phyloP scores from a whole-genome alignment of 345 rosid genomes.

The Linum usitatissimum region DNA sequence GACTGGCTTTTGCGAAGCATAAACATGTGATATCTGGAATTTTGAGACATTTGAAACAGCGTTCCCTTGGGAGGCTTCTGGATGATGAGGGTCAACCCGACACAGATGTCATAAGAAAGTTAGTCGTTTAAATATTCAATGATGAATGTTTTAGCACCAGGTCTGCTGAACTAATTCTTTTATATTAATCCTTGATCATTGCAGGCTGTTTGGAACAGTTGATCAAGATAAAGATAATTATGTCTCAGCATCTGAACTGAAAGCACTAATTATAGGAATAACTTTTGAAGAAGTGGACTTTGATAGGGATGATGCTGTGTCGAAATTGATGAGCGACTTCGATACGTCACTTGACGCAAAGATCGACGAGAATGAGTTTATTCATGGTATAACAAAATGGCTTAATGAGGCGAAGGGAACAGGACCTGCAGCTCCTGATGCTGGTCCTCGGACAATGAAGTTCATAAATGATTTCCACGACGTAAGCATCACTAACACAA shows the following conservation, averaged over 20 bases:
- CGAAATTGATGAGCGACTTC: constrained; percentile 51
- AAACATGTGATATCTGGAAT: constrained; percentile 68
- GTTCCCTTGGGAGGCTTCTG: constrained; percentile 55
- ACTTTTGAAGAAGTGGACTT: constrained; percentile 67
- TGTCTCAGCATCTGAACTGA: constrained; percentile 46
- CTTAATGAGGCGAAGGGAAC: constrained; percentile 24
- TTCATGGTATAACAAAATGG: constrained; percentile 42
- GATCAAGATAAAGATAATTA: constrained; percentile 39
- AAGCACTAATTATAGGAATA: constrained; percentile 66
- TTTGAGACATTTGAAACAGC: constrained; percentile 49
- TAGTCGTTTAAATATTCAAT: constrained; percentile 12
- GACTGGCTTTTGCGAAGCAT: constrained; percentile 62
- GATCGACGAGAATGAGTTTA: constrained; percentile 40
- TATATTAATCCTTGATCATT: neutral
- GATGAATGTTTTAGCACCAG: neutral
- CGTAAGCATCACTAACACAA: constrained; percentile 25
- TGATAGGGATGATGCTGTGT: constrained; percentile 53
- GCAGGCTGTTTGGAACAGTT: constrained; percentile 61
- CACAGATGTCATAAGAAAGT: constrained; percentile 36
- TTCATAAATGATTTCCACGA: constrained; percentile 36
- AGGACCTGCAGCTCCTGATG: constrained; percentile 18
- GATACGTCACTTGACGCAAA: constrained; percentile 36
- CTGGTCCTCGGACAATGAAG: constrained; percentile 34
- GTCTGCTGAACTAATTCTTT: neutral
- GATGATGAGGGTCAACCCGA: constrained; percentile 53